Base-by-base conservation (phyloP, 2,329 filamentous ascomycete genomes). In the Ophiostoma sp. region DNA sequence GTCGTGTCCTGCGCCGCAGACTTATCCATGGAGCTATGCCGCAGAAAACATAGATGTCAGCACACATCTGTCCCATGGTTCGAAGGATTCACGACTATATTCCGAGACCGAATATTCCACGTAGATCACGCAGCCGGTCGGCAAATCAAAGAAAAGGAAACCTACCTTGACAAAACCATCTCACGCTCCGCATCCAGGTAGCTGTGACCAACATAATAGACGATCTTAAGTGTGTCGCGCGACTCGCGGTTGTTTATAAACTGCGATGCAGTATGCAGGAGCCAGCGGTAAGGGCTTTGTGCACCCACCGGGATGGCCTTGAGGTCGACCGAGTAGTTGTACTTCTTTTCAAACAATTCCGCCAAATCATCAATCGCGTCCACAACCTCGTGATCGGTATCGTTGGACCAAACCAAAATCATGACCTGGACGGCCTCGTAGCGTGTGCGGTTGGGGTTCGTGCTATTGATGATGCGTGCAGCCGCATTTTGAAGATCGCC, bases 341-440 rank as follows among this genome's bases (percentile, higher is more conserved):
- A 90, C 74, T 83, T 82, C 73, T 85, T 85, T 64, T 85, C 83
- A 70, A 89, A 82, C 8, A 89, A 83, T 7, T 83, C 82, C 50
- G 82, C 84, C 31, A 90, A 79, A 25, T 89, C 86, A 15, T 84
- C 79, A 33, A 87, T 80, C 0, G 84, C 82, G 2, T 78, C 79
- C 33, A 81, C 80, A 12, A 86, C 84, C 9, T 78, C 79, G 1
- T 74, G 70, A 15, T 87, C 84, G 15, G 85, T 82, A 69, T 89
- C 87, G 52, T 88, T 86, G 73, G 87, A 83, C 88, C 88, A 90
- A 72, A 84, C 83, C 4, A 89, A 79, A n/a, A 89, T 78, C n/a
- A 89, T 82, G 1, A 81, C 87, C 70, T 86, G 84, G 2, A 85
- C 87, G n/a, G 82, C 81, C 57, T 81, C 85, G 76, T 90, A 90